phyloP scores from a whole-genome alignment of 116 monocot genomes.

The Phalaenopsis hybrid region DNA sequence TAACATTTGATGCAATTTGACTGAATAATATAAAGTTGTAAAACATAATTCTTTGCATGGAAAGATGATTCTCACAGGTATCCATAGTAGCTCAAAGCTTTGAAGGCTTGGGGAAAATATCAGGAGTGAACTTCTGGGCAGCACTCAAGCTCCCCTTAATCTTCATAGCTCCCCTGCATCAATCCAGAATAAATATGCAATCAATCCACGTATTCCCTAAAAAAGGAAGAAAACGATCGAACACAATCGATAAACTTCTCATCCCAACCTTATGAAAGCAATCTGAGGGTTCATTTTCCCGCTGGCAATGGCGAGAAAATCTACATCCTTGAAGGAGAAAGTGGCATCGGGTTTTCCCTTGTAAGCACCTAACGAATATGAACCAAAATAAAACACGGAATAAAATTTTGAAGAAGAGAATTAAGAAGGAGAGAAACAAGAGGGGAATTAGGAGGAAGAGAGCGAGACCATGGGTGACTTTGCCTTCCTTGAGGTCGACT shows the following conservation, averaged over 20 bases:
- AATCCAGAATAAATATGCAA: slow-evolving; percentile 5
- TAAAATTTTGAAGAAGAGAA: background rate
- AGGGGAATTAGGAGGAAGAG: background rate
- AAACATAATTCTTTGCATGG: background rate
- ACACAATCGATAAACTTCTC: background rate
- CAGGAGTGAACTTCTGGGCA: slow-evolving; percentile 94
- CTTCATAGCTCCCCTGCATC: slow-evolving; percentile 74
- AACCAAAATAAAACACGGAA: background rate
- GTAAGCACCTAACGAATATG: slow-evolving; percentile 47
- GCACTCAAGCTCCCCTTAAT: slow-evolving; percentile 89
- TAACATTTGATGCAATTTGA: background rate
- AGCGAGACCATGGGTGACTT: slow-evolving; percentile 62
- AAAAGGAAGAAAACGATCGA: background rate
- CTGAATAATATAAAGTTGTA: background rate
- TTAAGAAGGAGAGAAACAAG: background rate
- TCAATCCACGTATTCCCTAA: background rate
- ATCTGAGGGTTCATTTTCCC: slow-evolving; percentile 98
- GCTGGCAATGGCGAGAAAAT: slow-evolving; percentile 65
- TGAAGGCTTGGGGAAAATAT: slow-evolving; percentile 92
- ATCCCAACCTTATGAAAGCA: slow-evolving; percentile 69
- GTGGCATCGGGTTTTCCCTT: slow-evolving; percentile 87
- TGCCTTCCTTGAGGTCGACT: slow-evolving; percentile 84
- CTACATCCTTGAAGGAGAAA: slow-evolving; percentile 76
- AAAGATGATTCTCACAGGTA: background rate
- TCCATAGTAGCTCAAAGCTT: slow-evolving; percentile 45